These are phyloP conservation scores for Coemansia sp. DNA, from an alignment of 192 early-diverging fungal genomes.

Conservation along the genomic window DNA sequence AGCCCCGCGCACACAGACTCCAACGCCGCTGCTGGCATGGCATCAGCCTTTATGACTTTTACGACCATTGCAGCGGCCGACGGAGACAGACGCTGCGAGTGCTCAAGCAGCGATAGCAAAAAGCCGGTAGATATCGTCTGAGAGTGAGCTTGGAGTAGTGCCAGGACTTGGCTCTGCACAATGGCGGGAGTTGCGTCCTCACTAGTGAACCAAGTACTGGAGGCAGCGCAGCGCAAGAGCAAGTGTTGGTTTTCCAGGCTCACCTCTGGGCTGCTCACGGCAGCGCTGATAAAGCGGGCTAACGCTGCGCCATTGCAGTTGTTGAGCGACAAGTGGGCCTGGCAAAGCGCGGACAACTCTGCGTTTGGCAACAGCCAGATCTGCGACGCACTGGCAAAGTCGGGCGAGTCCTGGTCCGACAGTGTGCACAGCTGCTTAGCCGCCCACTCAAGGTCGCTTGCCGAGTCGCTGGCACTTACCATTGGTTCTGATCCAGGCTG, in stretches of 20 bases:
- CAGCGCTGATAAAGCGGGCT: conserved; percentile 17
- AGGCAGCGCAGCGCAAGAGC: conserved; percentile 10
- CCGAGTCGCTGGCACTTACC: background rate
- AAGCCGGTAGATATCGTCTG: conserved; percentile 17
- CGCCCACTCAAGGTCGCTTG: conserved; percentile 17
- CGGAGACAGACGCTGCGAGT: conserved; percentile 2
- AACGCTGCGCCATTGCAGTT: conserved; percentile 9
- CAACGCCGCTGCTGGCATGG: background rate
- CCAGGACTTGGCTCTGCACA: conserved; percentile 26
- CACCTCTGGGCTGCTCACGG: conserved; percentile 11
- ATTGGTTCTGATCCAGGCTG: background rate
- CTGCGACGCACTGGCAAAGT: background rate
- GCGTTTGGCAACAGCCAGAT: conserved; percentile 33
- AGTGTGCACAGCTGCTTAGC: conserved; percentile 10
- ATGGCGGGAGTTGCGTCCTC: conserved; percentile 34
- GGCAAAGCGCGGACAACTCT: conserved; percentile 14
- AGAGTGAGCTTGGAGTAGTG: conserved; percentile 13
- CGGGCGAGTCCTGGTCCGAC: conserved; percentile 12
- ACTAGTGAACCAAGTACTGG: conserved; percentile 10
- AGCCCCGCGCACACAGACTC: conserved; percentile 17
- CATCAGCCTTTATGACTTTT: conserved; percentile 27
- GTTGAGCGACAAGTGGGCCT: conserved; percentile 11
- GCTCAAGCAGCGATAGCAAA: conserved; percentile 17
- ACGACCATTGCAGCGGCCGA: conserved; percentile 17
- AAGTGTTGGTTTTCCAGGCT: conserved; percentile 38